Evolutionary conservation across 371 early-diverging fungal species (phyloP).

Genomic region (Lichtheimia corymbifera): DNA sequence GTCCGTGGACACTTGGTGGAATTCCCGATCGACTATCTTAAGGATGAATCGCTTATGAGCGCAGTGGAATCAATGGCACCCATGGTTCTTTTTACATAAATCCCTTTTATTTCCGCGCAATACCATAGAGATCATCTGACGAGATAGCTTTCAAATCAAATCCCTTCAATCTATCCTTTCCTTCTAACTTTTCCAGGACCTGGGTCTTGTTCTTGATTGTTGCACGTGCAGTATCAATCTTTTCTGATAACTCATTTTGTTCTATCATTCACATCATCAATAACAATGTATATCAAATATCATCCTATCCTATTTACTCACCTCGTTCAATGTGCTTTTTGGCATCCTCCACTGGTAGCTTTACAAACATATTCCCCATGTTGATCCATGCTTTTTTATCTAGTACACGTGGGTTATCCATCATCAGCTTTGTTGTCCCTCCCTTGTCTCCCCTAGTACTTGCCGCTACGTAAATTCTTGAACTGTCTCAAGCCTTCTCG

Average conservation of each 20-base stretch:
- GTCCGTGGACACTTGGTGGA: conserved; percentile 71
- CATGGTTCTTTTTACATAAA: conserved; percentile 61
- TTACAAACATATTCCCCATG: conserved; percentile 67
- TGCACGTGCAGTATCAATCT: conserved; percentile 41
- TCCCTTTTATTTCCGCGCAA: conserved; percentile 8
- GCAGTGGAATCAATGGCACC: conserved; percentile 55
- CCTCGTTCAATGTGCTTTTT: conserved; percentile 48
- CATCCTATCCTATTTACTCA: conserved; percentile 5
- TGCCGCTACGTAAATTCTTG: conserved; percentile 24
- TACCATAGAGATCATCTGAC: conserved; percentile 43
- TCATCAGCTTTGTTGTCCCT: too few relatives aligned
- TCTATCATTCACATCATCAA: conserved; percentile 24
- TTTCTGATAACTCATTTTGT: conserved; percentile 44
- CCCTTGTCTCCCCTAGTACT: too few relatives aligned
- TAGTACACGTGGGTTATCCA: background rate
- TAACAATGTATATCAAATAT: too few relatives aligned
- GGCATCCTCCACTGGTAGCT: conserved; percentile 43
- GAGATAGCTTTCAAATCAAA: conserved; percentile 42
- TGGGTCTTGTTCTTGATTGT: conserved; percentile 46
- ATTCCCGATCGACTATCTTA: conserved; percentile 77
- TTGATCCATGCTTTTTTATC: conserved; percentile 69
- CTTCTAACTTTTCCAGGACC: conserved; percentile 51
- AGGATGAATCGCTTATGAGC: conserved; percentile 68
- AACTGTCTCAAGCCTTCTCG: conserved; percentile 59
- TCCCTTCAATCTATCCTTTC: conserved; percentile 44